phyloP scores from a whole-genome alignment of 495 filamentous ascomycete genomes.

The Aspergillus heteromorphus region DNA sequence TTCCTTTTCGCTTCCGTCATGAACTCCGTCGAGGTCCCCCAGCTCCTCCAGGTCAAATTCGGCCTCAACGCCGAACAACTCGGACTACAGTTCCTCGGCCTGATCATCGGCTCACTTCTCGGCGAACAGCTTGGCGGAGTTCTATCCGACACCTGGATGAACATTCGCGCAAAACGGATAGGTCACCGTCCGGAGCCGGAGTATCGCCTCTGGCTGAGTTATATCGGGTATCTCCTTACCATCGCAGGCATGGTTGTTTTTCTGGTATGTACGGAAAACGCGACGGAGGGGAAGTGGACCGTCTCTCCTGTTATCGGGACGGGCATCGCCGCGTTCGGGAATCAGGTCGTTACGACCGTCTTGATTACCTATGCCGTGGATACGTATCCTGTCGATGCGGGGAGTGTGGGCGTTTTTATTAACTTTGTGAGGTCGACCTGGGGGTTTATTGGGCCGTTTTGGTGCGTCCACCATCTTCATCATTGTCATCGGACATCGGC shows the following conservation, averaged over 20 bases:
- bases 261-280: slow-evolving; percentile 41
- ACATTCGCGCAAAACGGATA: slow-evolving; percentile 25
- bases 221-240: slow-evolving; percentile 41
- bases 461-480: no score
- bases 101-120: slow-evolving; percentile 51
- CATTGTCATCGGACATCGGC: no score
- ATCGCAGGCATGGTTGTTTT: slow-evolving; percentile 50
- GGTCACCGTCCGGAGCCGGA: slow-evolving; percentile 34
- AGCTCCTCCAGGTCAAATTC: slow-evolving; percentile 47
- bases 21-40: slow-evolving; percentile 49
- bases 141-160: slow-evolving; percentile 51
- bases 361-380: slow-evolving; percentile 55
- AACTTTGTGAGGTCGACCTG: slow-evolving; percentile 51
- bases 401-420: slow-evolving; percentile 51
- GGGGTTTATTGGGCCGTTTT: slow-evolving; percentile 58
- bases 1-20: slow-evolving; percentile 47
- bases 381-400: slow-evolving; percentile 44
- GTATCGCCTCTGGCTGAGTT: slow-evolving; percentile 49
- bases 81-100: slow-evolving; percentile 48
- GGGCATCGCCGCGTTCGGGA: slow-evolving; percentile 48
- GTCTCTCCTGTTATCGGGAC: slow-evolving; percentile 47
- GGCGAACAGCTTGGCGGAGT: slow-evolving; percentile 52
- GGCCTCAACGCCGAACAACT: slow-evolving; percentile 47
- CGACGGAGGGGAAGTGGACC: slow-evolving; percentile 35
- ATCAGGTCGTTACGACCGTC: slow-evolving; percentile 54